Conservation (phyloP, 1,284 basidiomycete species). For the Ceratobasidium sp. region DNA sequence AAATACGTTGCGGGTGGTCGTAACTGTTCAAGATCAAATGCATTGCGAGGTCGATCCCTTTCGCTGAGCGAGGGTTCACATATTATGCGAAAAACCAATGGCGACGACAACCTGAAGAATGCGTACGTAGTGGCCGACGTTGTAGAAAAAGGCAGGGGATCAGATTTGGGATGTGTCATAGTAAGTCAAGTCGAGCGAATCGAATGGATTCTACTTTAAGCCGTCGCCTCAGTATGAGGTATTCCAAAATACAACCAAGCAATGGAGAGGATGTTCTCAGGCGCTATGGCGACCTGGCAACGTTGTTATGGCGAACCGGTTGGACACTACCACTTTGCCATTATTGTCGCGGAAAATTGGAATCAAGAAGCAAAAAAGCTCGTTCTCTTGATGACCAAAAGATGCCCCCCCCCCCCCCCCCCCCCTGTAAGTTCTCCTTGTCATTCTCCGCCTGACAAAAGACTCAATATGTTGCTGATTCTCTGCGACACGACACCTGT, state of each 20-base stretch:
- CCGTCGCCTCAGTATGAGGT: too few relatives aligned
- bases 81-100: conserved; percentile 91
- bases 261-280: conserved; percentile 75
- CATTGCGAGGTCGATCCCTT: conserved; percentile 76
- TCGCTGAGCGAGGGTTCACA: conserved; percentile 80
- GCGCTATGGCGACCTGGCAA: conserved; percentile 79
- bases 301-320: conserved; percentile 77
- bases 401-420: too few relatives aligned
- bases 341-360: conserved; percentile 85
- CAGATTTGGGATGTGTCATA: conserved; percentile 87
- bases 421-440: too few relatives aligned
- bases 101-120: conserved; percentile 75
- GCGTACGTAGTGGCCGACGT: conserved; percentile 76
- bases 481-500: conserved; percentile 82
- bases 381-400: conserved; percentile 87
- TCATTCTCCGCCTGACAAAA: too few relatives aligned
- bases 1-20: conserved; percentile 71
- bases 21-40: conserved; percentile 79
- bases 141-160: conserved; percentile 66
- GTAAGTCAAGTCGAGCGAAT: conserved; percentile 57
- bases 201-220: too few relatives aligned
- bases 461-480: conserved; percentile 40
- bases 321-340: conserved; percentile 82
- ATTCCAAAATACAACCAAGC: conserved; percentile 81
- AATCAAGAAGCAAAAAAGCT: conserved; percentile 68